Evolutionary conservation across 1,139 yeast species (phyloP).

Genomic region (Entelexis paramagnoliae): DNA sequence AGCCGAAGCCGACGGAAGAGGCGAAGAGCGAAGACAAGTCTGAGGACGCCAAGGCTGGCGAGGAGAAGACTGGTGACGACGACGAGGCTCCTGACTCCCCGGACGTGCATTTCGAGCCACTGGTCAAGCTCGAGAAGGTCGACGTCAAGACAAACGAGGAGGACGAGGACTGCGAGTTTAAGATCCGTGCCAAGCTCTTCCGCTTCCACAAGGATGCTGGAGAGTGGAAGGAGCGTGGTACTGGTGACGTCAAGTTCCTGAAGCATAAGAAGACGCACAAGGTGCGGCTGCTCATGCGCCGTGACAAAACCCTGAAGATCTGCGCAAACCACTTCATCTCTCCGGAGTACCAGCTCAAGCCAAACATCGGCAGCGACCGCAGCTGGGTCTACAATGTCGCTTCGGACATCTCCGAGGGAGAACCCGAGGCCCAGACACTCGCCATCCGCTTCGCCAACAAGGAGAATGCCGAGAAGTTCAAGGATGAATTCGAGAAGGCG

Average conservation of each 20-base stretch:
- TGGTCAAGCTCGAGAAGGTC: conserved; percentile 88
- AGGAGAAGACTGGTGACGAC: conserved; percentile 33
- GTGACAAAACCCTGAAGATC: conserved; percentile 94
- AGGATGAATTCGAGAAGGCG: conserved; percentile 80
- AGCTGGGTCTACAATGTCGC: conserved; percentile 96
- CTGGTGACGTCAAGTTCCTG: conserved; percentile 94
- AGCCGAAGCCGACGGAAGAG: conserved; percentile 23
- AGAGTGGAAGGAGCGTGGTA: conserved; percentile 99
- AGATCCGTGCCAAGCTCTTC: conserved; percentile 84
- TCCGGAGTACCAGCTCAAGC: conserved; percentile 74
- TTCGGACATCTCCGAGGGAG: conserved; percentile 93
- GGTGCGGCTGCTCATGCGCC: conserved; percentile 91
- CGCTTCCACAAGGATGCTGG: conserved; percentile 59
- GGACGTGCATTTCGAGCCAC: conserved; percentile 93
- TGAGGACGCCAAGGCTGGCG: conserved; percentile 33
- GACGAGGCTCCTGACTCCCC: conserved; percentile 80
- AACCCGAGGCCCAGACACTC: conserved; percentile 88
- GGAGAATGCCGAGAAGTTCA: conserved; percentile 94
- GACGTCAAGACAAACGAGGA: conserved; percentile 97
- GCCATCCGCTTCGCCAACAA: conserved; percentile 96
- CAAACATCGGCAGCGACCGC: conserved; percentile 94
- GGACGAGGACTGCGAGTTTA: conserved; percentile 78
- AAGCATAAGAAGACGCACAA: conserved; percentile 73
- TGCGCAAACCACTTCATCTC: conserved; percentile 93
- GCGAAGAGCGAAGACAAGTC: conserved; percentile 18